These are phyloP conservation scores for Leccinum fallax DNA, from an alignment of 1,284 basidiomycete genomes.

Conservation along the genomic window DNA sequence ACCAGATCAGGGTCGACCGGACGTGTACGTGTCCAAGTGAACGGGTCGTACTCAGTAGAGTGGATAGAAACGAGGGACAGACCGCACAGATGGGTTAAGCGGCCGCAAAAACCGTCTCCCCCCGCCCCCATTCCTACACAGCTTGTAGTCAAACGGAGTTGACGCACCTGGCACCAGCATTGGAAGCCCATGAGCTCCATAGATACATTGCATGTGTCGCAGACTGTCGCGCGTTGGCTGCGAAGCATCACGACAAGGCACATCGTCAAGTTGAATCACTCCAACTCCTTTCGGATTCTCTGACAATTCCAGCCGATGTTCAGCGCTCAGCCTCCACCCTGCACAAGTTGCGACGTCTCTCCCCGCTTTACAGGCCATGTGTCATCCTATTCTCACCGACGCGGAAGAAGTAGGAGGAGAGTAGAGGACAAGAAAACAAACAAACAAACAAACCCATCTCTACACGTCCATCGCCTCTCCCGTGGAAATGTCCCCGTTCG, in stretches of 20 bases:
- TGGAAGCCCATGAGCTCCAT: background rate
- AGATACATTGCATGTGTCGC: background rate
- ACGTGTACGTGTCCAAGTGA: background rate
- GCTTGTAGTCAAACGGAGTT: background rate
- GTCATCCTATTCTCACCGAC: background rate
- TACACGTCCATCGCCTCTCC: conserved; percentile 37
- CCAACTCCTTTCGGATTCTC: background rate
- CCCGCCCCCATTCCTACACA: background rate
- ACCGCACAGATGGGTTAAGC: too few relatives aligned
- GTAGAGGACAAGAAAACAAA: background rate
- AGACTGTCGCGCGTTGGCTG: background rate
- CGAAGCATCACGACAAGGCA: background rate
- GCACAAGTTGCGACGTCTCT: background rate
- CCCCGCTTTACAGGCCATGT: background rate
- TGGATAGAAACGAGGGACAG: too few relatives aligned
- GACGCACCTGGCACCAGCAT: background rate
- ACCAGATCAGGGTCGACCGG: background rate
- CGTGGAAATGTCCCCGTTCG: conserved; percentile 30
- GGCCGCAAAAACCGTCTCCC: background rate
- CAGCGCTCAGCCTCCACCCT: background rate
- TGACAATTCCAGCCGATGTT: background rate
- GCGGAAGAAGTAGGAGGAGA: background rate
- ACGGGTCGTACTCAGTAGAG: background rate
- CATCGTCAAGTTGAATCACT: background rate
- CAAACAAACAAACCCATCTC: background rate